Percentiles rank a stretch among this genome's conserved stretches.
Conservation (phyloP, 139 green algal species). For the Tetraselmis chui region DNA sequence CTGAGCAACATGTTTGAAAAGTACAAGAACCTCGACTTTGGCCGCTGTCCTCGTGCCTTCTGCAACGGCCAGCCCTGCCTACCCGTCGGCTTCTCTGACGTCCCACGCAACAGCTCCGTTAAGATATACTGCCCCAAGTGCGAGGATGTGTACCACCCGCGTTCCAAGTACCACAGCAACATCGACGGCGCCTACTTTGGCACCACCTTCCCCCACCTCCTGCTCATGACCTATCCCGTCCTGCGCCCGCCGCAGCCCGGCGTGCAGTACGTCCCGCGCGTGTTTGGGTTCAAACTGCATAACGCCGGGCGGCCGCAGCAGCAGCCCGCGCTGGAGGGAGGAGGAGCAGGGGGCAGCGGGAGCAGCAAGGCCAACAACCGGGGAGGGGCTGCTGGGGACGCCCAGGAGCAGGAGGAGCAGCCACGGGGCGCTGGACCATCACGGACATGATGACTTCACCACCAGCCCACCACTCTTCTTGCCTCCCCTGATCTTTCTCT, state of each 20-base stretch:
- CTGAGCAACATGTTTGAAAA: slow-evolving; percentile 94
- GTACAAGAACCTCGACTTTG: slow-evolving; percentile 84
- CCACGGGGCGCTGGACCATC: no score
- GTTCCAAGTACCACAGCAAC: slow-evolving; percentile 71
- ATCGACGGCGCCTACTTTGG: slow-evolving; percentile 93
- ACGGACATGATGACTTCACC: no score
- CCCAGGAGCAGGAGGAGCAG: no score
- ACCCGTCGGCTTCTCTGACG: slow-evolving; percentile 80
- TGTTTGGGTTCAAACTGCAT: slow-evolving; percentile 96
- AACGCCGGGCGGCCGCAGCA: slow-evolving; percentile 19
- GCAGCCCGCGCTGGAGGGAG: no score
- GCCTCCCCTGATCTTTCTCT: no score
- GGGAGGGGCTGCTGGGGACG: no score
- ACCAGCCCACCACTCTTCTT: no score
- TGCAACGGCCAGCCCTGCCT: slow-evolving; percentile 89
- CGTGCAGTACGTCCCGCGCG: slow-evolving; percentile 70
- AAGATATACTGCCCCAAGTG: slow-evolving; percentile 92
- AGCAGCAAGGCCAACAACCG: no score
- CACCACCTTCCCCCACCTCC: slow-evolving; percentile 92
- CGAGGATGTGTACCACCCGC: slow-evolving; percentile 89
- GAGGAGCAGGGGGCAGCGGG: no score
- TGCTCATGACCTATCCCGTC: slow-evolving; percentile 88
- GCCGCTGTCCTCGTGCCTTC: slow-evolving; percentile 79
- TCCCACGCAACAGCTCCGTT: slow-evolving; percentile 79
- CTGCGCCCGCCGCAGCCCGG: slow-evolving; percentile 59